These are phyloP conservation scores for Plasmodium blacklocki DNA, from an alignment of 169 alveolate species.

Conservation along the genomic window DNA sequence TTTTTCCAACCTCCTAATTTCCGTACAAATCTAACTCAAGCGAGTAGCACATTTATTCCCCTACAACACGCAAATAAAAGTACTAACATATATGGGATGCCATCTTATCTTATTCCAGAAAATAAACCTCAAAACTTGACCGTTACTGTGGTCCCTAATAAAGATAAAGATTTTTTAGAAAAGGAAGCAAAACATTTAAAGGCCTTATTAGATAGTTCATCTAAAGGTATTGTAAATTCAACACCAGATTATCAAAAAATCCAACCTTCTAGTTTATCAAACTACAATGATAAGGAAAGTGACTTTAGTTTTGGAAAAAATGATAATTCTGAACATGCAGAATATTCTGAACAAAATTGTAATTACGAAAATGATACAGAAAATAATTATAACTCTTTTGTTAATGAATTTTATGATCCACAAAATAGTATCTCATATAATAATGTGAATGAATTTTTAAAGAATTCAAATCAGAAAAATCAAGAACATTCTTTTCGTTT, in stretches of 20 bases:
- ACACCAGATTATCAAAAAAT: conserved; percentile 76
- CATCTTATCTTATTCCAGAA: conserved; percentile 72
- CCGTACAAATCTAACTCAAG: conserved; percentile 26
- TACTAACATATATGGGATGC: conserved; percentile 59
- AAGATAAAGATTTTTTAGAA: conserved; percentile 60
- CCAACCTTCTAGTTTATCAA: conserved; percentile 31
- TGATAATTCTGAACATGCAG: conserved; percentile 33
- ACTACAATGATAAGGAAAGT: conserved; percentile 62
- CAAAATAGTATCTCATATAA: conserved; percentile 16
- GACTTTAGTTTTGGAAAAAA: conserved; percentile 74
- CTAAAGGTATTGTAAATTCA: conserved; percentile 77
- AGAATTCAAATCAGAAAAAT: conserved; percentile 10
- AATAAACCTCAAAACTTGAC: conserved; percentile 60
- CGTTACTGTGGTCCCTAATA: conserved; percentile 74
- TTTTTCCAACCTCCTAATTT: conserved; percentile 71
- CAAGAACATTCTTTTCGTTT: conserved; percentile 1
- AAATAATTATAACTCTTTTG: conserved; percentile 29
- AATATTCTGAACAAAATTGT: background rate
- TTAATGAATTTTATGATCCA: conserved; percentile 44
- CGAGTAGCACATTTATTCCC: conserved; percentile 36
- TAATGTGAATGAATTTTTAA: conserved; percentile 23
- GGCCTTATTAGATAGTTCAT: conserved; percentile 50
- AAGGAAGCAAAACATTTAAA: conserved; percentile 63
- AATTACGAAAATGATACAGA: conserved; percentile 34
- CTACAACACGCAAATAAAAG: conserved; percentile 19